Conservation (phyloP, 495 filamentous ascomycete genomes). For the Aspergillus nanangensis region DNA sequence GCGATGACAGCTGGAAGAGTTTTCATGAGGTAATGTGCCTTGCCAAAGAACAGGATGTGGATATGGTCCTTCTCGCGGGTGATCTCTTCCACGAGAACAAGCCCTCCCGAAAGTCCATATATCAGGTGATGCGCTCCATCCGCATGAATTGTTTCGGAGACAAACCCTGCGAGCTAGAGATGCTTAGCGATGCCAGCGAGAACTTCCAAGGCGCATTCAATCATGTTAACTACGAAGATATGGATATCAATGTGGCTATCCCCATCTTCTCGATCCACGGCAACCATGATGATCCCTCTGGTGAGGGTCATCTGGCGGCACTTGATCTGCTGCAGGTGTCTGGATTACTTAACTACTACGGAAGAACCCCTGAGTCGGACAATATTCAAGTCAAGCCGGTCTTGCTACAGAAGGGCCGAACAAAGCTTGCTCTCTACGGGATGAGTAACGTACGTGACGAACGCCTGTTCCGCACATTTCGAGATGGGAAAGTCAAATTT, state of each 20-base stretch:
- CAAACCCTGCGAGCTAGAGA: conserved; percentile 92
- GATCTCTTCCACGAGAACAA: conserved; percentile 99
- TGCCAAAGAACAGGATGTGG: conserved; percentile 81
- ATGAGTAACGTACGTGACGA: conserved; percentile 97
- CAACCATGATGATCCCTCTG: conserved; percentile 96
- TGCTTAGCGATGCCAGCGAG: conserved; percentile 87
- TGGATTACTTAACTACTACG: conserved; percentile 93
- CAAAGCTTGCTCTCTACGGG: conserved; percentile 92
- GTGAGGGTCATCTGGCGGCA: conserved; percentile 84
- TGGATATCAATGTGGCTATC: conserved; percentile 96
- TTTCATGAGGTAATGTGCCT: conserved; percentile 96
- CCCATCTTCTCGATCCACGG: conserved; percentile 98
- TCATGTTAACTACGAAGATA: conserved; percentile 96
- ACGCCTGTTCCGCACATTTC: conserved; percentile 85
- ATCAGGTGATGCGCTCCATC: conserved; percentile 91
- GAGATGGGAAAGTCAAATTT: conserved; percentile 91
- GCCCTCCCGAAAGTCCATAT: conserved; percentile 93
- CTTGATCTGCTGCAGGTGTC: conserved; percentile 89
- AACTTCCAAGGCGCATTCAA: conserved; percentile 81
- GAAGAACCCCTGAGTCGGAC: conserved; percentile 83
- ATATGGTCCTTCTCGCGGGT: conserved; percentile 93
- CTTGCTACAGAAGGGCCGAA: conserved; percentile 86
- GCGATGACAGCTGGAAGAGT: conserved; percentile 93
- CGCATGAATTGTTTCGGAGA: conserved; percentile 91
- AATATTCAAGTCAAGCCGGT: conserved; percentile 89